Evolutionary conservation across 2,329 filamentous ascomycete species (phyloP).

Genomic region (Leptographium radiaticola): DNA sequence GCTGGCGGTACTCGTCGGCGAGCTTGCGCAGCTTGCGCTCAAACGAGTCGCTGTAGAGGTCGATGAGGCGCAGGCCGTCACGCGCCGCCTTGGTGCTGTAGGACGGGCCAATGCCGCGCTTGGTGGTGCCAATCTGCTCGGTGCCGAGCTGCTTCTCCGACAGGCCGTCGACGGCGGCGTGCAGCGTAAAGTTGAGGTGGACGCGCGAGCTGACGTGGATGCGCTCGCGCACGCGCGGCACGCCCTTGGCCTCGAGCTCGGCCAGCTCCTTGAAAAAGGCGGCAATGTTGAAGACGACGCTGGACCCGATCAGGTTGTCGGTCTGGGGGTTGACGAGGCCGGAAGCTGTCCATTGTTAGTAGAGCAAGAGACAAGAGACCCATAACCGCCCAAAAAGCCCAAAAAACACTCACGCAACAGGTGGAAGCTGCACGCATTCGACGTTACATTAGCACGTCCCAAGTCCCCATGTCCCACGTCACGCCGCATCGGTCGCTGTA

Average conservation of each 20-base stretch:
- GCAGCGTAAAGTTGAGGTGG: slow-evolving; percentile 52
- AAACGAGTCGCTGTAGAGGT: slow-evolving; percentile 57
- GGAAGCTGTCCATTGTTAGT: slow-evolving; percentile 25
- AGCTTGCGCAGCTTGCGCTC: slow-evolving; percentile 52
- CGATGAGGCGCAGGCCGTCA: slow-evolving; percentile 51
- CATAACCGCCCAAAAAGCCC: neutral
- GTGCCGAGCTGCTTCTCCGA: slow-evolving; percentile 26
- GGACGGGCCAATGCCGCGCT: slow-evolving; percentile 12
- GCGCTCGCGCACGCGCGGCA: slow-evolving; percentile 25
- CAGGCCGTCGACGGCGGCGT: slow-evolving; percentile 51
- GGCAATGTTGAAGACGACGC: slow-evolving; percentile 49
- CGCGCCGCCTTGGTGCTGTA: slow-evolving; percentile 45
- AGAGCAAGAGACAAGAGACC: no score
- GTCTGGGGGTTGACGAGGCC: slow-evolving; percentile 60
- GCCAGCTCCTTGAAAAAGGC: slow-evolving; percentile 29
- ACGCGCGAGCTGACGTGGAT: slow-evolving; percentile 52
- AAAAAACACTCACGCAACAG: slow-evolving; percentile 18
- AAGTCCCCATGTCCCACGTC: no score
- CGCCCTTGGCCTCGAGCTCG: slow-evolving; percentile 26
- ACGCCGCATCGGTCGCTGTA: neutral
- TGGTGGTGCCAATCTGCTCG: slow-evolving; percentile 14
- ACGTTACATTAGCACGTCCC: neutral
- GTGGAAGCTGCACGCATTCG: slow-evolving; percentile 9
- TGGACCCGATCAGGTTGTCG: slow-evolving; percentile 63
- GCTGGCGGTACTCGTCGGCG: slow-evolving; percentile 49